Conservation (phyloP, 2,329 filamentous ascomycete genomes). For the Microdochium trichocladiopsis region DNA sequence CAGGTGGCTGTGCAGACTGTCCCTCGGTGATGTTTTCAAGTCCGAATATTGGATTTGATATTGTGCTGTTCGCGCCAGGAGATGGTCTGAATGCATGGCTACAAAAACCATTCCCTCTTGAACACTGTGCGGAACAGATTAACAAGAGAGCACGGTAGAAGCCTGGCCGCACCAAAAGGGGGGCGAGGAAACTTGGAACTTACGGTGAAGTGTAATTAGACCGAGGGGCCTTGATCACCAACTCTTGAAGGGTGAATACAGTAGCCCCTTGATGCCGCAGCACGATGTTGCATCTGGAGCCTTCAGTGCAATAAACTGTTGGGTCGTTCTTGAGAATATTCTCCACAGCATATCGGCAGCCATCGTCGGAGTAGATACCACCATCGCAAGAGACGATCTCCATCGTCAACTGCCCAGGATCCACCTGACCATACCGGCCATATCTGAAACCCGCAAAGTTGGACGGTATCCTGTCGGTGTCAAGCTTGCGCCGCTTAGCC, state of each 20-base stretch:
- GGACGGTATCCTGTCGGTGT: conserved; percentile 49
- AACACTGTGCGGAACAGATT: conserved; percentile 45
- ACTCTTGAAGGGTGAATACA: conserved; percentile 75
- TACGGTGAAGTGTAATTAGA: conserved; percentile 81
- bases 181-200: conserved; percentile 33
- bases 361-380: conserved; percentile 60
- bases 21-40: conserved; percentile 12
- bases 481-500: conserved; percentile 64
- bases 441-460: conserved; percentile 62
- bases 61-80: conserved; percentile 63
- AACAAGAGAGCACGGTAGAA: conserved; percentile 21
- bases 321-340: conserved; percentile 79
- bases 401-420: conserved; percentile 75
- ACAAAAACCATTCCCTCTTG: conserved; percentile 91
- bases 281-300: conserved; percentile 81
- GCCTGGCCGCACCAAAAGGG: too few relatives aligned
- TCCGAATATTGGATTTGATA: conserved; percentile 63
- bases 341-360: conserved; percentile 55
- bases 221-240: conserved; percentile 81
- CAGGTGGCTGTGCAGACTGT: conserved; percentile 14
- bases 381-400: conserved; percentile 87
- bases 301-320: conserved; percentile 85
- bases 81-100: conserved; percentile 74
- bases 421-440: conserved; percentile 80
- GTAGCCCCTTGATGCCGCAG: conserved; percentile 74